A percentile compares a stretch with the other conserved stretches of the same genome.
Conservation (phyloP, 208 protist species). For the Crithidia fasciculata region DNA sequence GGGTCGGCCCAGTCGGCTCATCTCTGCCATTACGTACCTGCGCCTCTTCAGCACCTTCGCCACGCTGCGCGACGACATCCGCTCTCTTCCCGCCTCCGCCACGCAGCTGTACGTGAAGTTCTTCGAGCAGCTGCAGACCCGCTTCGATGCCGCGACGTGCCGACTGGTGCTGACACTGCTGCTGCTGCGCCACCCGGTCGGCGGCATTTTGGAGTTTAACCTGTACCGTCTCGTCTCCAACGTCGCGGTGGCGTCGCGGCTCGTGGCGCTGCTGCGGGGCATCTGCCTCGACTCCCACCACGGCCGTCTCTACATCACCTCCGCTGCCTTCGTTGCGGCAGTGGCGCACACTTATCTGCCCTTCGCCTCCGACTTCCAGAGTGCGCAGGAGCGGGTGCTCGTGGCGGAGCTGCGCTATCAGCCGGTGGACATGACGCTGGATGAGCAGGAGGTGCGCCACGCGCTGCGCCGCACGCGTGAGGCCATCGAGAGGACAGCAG, state of each 20-base stretch:
- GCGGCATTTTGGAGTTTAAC: slow-evolving; percentile 82
- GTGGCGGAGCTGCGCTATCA: slow-evolving; percentile 70
- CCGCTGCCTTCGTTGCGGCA: slow-evolving; percentile 55
- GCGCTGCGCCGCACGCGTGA: slow-evolving; percentile 46
- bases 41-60: slow-evolving; percentile 85
- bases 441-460: slow-evolving; percentile 31
- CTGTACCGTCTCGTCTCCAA: slow-evolving; percentile 81
- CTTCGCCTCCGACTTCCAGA: slow-evolving; percentile 40
- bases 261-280: slow-evolving; percentile 73
- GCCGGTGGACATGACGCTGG: slow-evolving; percentile 37
- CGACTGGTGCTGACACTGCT: slow-evolving; percentile 68
- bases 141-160: slow-evolving; percentile 57
- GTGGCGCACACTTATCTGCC: slow-evolving; percentile 61
- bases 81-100: slow-evolving; percentile 58
- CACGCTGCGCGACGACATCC: slow-evolving; percentile 77
- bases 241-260: slow-evolving; percentile 69
- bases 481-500: slow-evolving; percentile 44
- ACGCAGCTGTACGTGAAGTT: slow-evolving; percentile 56
- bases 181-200: slow-evolving; percentile 53
- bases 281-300: slow-evolving; percentile 59
- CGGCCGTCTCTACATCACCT: slow-evolving; percentile 48
- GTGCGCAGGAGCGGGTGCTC: slow-evolving; percentile 57
- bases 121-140: slow-evolving; percentile 57
- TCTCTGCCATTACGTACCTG: slow-evolving; percentile 70
- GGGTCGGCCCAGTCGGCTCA: slow-evolving; percentile 70